Percentiles rank a stretch among this genome's conserved stretches.
Evolutionary conservation across 768 basidiomycete genomes (phyloP).

Genomic region (Fomitopsis serialis): DNA sequence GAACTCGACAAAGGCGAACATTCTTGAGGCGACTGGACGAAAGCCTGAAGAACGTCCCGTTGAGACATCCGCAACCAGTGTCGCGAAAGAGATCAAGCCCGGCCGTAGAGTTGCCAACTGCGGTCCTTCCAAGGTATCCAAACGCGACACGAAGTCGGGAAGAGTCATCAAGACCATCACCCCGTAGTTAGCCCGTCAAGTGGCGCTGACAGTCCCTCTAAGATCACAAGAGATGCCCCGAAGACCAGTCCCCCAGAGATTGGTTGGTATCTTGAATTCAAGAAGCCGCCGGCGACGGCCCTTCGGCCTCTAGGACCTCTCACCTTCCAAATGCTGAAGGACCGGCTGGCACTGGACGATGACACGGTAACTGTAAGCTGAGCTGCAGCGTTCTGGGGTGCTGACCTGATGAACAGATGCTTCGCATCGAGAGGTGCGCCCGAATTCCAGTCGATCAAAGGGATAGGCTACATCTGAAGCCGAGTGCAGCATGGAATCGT

Average conservation of each 20-base stretch:
- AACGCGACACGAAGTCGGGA: not conserved
- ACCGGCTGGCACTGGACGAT: slow-evolving; percentile 31
- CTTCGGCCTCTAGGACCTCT: slow-evolving; percentile 29
- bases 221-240: not conserved
- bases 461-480: not conserved
- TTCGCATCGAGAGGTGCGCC: slow-evolving; percentile 31
- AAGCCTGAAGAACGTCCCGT: no score
- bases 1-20: no score
- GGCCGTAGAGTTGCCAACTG: not conserved
- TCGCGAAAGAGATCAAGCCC: no score
- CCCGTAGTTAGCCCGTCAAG: not conserved
- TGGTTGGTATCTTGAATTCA: slow-evolving; percentile 38
- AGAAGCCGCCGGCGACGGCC: slow-evolving; percentile 31
- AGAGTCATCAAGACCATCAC: not conserved
- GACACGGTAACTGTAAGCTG: slow-evolving; percentile 29
- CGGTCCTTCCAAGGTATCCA: not conserved
- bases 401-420: not conserved
- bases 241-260: not conserved
- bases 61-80: no score
- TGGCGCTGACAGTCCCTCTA: not conserved
- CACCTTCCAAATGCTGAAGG: slow-evolving; percentile 20
- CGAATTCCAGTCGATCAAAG: not conserved
- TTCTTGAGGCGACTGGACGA: no score
- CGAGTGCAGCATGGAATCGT: slow-evolving; percentile 5
- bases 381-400: not conserved